phyloP scores from a whole-genome alignment of 176 grass and related monocot genomes.

The Ampelocalamus luodianensis region DNA sequence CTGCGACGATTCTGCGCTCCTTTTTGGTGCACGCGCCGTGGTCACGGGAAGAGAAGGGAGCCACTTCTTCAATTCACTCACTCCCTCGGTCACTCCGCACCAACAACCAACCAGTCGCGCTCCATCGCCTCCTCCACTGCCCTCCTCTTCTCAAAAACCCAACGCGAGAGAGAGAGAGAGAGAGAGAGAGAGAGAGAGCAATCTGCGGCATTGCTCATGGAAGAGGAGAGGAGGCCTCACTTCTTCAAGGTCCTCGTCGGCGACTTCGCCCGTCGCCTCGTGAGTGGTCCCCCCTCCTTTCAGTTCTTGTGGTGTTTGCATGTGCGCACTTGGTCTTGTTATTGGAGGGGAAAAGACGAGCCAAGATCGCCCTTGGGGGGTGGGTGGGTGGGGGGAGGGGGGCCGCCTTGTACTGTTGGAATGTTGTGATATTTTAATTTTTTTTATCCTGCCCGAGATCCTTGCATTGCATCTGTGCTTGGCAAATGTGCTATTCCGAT shows the following conservation, averaged over 20 bases:
- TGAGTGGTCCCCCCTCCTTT: conserved; percentile 33
- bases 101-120: not conserved
- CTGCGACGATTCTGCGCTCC: conserved; percentile 22
- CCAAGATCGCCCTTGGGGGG: not conserved
- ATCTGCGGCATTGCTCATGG: conserved; percentile 26
- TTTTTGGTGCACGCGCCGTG: not conserved
- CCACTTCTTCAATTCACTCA: not conserved
- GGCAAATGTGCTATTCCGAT: not conserved
- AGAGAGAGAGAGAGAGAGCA: not conserved
- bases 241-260: conserved; percentile 59
- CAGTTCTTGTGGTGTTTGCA: not conserved
- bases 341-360: not conserved
- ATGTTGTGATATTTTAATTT: not conserved
- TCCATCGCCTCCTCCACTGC: not conserved
- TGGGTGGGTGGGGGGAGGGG: not conserved
- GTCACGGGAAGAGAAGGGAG: not conserved
- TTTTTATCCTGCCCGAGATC: not conserved
- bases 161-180: not conserved
- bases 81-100: not conserved
- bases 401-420: not conserved
- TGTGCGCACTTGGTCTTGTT: not conserved
- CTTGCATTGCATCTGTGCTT: not conserved
- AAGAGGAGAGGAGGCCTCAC: conserved; percentile 36
- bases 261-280: conserved; percentile 44
- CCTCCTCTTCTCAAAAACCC: not conserved